These are phyloP conservation scores for Aspergillus tamarii DNA, from an alignment of 2,329 filamentous ascomycete species.

Conservation along the genomic window DNA sequence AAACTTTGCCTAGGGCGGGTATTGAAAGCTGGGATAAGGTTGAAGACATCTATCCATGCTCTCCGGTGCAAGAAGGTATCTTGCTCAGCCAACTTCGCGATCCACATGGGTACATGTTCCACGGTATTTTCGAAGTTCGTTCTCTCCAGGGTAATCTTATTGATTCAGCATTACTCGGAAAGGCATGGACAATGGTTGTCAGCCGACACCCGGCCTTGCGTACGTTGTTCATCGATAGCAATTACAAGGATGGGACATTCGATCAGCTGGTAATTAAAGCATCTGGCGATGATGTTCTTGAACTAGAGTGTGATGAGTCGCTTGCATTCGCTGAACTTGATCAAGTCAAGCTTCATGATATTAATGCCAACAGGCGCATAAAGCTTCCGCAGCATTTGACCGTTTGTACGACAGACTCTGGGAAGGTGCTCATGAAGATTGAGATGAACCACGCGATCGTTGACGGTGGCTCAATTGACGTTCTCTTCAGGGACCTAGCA, in stretches of 20 bases:
- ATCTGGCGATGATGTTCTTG: slow-evolving; percentile 27
- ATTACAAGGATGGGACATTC: slow-evolving; percentile 37
- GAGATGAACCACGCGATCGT: slow-evolving; percentile 45
- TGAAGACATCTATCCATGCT: slow-evolving; percentile 42
- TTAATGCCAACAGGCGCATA: slow-evolving; percentile 26
- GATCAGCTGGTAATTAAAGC: slow-evolving; percentile 42
- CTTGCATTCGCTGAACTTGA: slow-evolving; percentile 31
- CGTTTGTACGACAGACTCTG: slow-evolving; percentile 35
- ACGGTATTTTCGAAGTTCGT: slow-evolving; percentile 39
- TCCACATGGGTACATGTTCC: slow-evolving; percentile 39
- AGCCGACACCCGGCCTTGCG: slow-evolving; percentile 38
- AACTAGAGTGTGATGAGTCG: slow-evolving; percentile 34
- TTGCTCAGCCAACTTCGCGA: slow-evolving; percentile 42
- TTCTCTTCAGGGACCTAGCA: slow-evolving; percentile 36
- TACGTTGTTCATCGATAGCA: slow-evolving; percentile 40
- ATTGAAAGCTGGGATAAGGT: slow-evolving; percentile 33
- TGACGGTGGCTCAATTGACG: slow-evolving; percentile 39
- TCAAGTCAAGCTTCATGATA: slow-evolving; percentile 31
- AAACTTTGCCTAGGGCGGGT: slow-evolving; percentile 40
- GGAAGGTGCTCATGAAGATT: slow-evolving; percentile 37
- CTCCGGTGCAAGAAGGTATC: slow-evolving; percentile 42
- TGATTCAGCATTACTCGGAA: slow-evolving; percentile 31
- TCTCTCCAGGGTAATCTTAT: slow-evolving; percentile 23
- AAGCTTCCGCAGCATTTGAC: slow-evolving; percentile 40
- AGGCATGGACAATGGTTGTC: slow-evolving; percentile 38